Base-by-base conservation (phyloP, 805 yeast species). In the Candida adriatica region DNA sequence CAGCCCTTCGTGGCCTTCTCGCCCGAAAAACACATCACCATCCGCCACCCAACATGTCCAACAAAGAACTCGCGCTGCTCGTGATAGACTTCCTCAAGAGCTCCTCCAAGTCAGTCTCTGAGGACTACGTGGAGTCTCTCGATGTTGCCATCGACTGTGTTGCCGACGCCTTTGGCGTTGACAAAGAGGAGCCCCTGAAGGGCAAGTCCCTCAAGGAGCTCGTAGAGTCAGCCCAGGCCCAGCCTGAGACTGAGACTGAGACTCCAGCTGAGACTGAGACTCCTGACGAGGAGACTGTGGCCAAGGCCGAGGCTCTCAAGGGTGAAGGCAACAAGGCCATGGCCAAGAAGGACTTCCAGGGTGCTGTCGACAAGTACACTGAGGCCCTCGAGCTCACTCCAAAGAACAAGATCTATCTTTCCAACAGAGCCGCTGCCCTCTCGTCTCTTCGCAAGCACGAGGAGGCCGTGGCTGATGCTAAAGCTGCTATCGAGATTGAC, bases 381-480 rank as follows among this genome's bases (percentile, higher is more conserved):
- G 75, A 73, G 33, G 97, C 97, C 8, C 73, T 92, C 45, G 73
- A 61, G 16, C 59, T 79, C 39, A 67, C 76, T 43, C 75, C 87
- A 34, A 57, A 68, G 13, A 87, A 86, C 55, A 87, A 88, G 13
- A 84, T 92, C 14, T 92, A 79, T 59, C 74, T 72, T 40, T 87
- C 97, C 21, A 92, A 92, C 63, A 77, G 98, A 53, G 97, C 98
- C 10, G 98, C 98, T 26, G 97, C 97, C 3, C 77, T 83, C 59
- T 82, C 95, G 8, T 84, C 95, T 6, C 50, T 72, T 18, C 70
- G 75, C 41, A 65, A 86, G 39, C 88, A 83, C 53, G 80, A 74
- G 11, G 63, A 70, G 41, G 97, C 98, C 3, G 72, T 82, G 24
- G 64, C 64, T 27, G 98, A 92, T 56, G 95, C 97, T 18, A 70